These are phyloP conservation scores for Linnemannia schmuckeri DNA, from an alignment of 192 early-diverging fungal species.

Conservation along the genomic window DNA sequence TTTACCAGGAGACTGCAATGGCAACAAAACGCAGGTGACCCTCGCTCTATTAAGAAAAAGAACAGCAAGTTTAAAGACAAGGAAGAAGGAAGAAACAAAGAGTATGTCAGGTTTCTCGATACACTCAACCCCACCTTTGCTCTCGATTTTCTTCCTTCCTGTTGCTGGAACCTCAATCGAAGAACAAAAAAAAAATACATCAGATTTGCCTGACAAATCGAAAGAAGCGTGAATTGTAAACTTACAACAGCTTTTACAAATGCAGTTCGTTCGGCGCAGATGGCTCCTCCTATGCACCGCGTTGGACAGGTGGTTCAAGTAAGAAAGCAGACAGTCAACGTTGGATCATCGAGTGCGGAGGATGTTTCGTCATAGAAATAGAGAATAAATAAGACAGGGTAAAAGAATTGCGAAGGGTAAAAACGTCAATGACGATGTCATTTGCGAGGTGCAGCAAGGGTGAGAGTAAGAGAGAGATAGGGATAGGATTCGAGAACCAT, in stretches of 20 bases:
- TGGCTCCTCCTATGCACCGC: constrained; percentile 69
- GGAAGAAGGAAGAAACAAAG: not conserved
- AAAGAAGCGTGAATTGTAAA: not conserved
- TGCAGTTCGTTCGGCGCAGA: constrained; percentile 94
- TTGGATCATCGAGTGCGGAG: not conserved
- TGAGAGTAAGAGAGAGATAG: not conserved
- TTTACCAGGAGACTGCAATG: constrained; percentile 82
- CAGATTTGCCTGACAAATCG: constrained; percentile 17
- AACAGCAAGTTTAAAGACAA: not conserved
- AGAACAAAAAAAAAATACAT: not conserved
- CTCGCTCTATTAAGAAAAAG: constrained; percentile 58
- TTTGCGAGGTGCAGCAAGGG: not conserved
- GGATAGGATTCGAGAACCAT: too few species aligned
- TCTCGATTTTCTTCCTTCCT: not conserved
- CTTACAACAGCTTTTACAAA: constrained; percentile 89
- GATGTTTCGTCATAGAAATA: not conserved
- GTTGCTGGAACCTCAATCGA: not conserved
- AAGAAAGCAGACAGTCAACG: not conserved
- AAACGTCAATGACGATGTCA: constrained; percentile 7
- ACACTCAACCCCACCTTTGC: not conserved
- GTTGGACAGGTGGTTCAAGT: constrained; percentile 2
- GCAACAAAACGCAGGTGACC: constrained; percentile 82
- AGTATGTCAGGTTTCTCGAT: not conserved
- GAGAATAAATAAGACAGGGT: not conserved
- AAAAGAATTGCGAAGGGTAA: not conserved